A percentile compares a stretch with the other conserved stretches of the same genome.
Evolutionary conservation across 108 stramenopile species (phyloP).

Genomic region (Fistulifera pelliculosa): DNA sequence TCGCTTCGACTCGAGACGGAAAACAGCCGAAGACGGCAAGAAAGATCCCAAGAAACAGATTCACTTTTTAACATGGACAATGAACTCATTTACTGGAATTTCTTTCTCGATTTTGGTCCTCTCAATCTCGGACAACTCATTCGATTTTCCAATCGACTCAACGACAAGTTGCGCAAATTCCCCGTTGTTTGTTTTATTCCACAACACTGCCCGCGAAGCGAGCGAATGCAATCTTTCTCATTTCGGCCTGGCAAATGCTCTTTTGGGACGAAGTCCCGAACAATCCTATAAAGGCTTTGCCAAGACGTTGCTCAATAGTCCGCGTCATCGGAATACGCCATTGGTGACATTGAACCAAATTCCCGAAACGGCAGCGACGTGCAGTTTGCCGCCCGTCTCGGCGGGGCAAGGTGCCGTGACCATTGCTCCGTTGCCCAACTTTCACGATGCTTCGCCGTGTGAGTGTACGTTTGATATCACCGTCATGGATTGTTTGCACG

Average conservation of each 20-base stretch:
- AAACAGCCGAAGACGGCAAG: too few species aligned
- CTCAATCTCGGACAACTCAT: constrained; percentile 93
- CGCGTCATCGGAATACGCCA: not conserved
- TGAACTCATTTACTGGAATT: constrained; percentile 97
- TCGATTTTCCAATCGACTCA: constrained; percentile 85
- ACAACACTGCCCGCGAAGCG: constrained; percentile 60
- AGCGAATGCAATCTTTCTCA: constrained; percentile 88
- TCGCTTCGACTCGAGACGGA: constrained; percentile 6
- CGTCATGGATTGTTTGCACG: constrained; percentile 83
- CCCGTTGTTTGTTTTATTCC: constrained; percentile 75
- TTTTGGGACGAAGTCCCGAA: constrained; percentile 66
- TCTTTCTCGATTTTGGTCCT: constrained; percentile 99
- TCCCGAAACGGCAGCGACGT: not conserved
- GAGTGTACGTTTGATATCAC: constrained; percentile 89
- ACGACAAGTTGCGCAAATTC: constrained; percentile 35
- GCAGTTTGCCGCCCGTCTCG: constrained; percentile 18
- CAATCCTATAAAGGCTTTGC: constrained; percentile 54
- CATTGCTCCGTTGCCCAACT: constrained; percentile 77
- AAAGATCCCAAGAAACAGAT: constrained; percentile 23
- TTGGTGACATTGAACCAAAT: not conserved
- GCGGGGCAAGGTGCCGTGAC: constrained; percentile 12
- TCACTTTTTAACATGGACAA: constrained; percentile 88
- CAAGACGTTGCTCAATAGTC: not conserved
- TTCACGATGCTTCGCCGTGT: constrained; percentile 97
- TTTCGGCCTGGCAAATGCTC: constrained; percentile 87